phyloP scores from a whole-genome alignment of 352 stramenopile genomes.

The Pythium diclinum region DNA sequence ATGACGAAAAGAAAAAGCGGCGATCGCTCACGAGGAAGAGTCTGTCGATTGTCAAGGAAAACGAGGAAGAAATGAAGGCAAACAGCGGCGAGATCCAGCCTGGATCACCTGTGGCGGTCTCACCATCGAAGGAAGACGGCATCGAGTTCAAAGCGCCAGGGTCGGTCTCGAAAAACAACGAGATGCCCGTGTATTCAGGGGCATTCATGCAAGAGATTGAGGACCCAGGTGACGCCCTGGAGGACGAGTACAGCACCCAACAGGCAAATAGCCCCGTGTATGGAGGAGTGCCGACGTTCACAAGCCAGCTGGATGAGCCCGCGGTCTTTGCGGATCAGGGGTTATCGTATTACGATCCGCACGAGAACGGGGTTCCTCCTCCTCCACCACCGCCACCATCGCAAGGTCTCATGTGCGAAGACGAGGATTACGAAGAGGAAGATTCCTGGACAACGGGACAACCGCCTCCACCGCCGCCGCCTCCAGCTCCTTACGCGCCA shows the following conservation, averaged over 20 bases:
- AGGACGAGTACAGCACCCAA: conserved; percentile 26
- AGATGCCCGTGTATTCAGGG: conserved; percentile 22
- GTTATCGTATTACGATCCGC: conserved; percentile 54
- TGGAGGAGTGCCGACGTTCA: background rate
- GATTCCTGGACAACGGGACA: background rate
- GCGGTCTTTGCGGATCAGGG: conserved; percentile 42
- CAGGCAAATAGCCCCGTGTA: background rate
- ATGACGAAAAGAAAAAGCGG: conserved; percentile 20
- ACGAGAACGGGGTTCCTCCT: background rate
- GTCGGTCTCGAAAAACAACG: background rate
- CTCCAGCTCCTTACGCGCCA: background rate
- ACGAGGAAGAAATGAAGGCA: background rate
- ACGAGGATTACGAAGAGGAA: conserved; percentile 7
- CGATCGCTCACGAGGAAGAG: conserved; percentile 21
- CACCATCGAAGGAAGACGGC: conserved; percentile 6
- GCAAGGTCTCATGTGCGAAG: background rate
- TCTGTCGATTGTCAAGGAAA: conserved; percentile 14
- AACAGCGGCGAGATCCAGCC: background rate
- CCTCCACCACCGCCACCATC: conserved; percentile 1
- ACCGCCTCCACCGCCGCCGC: conserved; percentile 10
- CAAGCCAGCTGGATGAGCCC: background rate
- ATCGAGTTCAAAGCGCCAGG: conserved; percentile 6
- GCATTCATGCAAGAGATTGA: conserved; percentile 72
- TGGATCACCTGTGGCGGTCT: background rate
- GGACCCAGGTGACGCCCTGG: conserved; percentile 26